Percentiles rank a stretch among this genome's conserved stretches.
These are phyloP conservation scores for Stagonosporopsis vannaccii DNA, from an alignment of 2,329 filamentous ascomycete species.

Conservation along the genomic window DNA sequence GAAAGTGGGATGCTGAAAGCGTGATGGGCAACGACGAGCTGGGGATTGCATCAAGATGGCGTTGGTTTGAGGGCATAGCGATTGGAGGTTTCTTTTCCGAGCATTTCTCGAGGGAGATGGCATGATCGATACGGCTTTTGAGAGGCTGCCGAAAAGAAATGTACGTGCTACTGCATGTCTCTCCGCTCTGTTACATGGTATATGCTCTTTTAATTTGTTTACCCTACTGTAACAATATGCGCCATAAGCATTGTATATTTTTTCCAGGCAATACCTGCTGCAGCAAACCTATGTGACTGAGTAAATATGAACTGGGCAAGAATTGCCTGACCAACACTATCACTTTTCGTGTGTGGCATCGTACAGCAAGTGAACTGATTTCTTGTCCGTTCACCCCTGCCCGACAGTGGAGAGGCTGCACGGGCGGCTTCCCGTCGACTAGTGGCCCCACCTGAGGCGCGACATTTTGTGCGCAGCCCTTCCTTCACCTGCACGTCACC, in stretches of 20 bases:
- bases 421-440: constrained; percentile 1
- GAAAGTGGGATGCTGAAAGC: background rate
- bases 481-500: constrained; percentile 17
- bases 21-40: background rate
- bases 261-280: background rate
- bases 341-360: background rate
- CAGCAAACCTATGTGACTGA: background rate
- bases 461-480: constrained; percentile 17
- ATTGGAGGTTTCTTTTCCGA: constrained; percentile 17
- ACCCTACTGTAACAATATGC: constrained; percentile 29
- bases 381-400: background rate
- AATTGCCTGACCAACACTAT: background rate
- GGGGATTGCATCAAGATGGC: constrained; percentile 31
- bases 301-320: background rate
- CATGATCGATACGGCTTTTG: constrained; percentile 10
- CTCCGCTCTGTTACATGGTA: constrained; percentile 29
- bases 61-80: constrained; percentile 33
- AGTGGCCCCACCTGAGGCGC: constrained; percentile 25
- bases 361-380: no score
- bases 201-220: constrained; percentile 16
- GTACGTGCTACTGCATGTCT: constrained; percentile 10
- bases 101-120: constrained; percentile 13
- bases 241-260: constrained; percentile 4
- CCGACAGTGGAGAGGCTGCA: background rate
- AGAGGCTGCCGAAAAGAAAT: background rate